Percentiles rank a stretch among this genome's conserved stretches.
phyloP scores from a whole-genome alignment of 176 grass and related monocot species.

The Luzula sylvatica region DNA sequence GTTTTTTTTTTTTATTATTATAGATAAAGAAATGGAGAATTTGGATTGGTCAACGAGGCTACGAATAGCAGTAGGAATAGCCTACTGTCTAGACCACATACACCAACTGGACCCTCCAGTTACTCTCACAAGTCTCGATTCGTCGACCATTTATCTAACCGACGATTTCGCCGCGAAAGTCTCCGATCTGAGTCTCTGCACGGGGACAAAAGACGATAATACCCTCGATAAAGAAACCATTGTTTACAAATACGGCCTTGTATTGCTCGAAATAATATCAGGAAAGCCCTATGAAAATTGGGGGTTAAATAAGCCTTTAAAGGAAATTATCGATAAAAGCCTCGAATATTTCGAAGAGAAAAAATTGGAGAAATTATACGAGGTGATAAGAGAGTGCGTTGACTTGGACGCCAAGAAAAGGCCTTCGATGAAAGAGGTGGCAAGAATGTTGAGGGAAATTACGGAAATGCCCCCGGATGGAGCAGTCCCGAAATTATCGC shows the following conservation, averaged over 20 bases:
- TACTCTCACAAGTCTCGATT: constrained; percentile 42
- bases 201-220: background rate
- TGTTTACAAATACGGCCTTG: constrained; percentile 73
- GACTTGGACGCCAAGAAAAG: constrained; percentile 35
- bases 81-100: constrained; percentile 88
- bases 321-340: constrained; percentile 44
- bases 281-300: constrained; percentile 46
- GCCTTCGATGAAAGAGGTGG: constrained; percentile 42
- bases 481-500: constrained; percentile 62
- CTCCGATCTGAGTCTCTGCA: constrained; percentile 64
- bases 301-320: constrained; percentile 34
- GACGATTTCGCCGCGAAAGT: constrained; percentile 87
- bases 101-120: constrained; percentile 61
- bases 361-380: constrained; percentile 31
- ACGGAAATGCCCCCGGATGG: constrained; percentile 62
- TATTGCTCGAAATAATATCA: constrained; percentile 75
- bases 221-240: constrained; percentile 29
- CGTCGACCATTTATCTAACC: constrained; percentile 65
- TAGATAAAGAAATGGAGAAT: constrained; percentile 62
- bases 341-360: constrained; percentile 28
- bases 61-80: constrained; percentile 58
- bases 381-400: constrained; percentile 43
- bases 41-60: constrained; percentile 65
- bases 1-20: constrained; percentile 5
- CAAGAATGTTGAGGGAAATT: constrained; percentile 43